phyloP scores from a whole-genome alignment of 1,284 basidiomycete species.

The Melampsora larici-populina region DNA sequence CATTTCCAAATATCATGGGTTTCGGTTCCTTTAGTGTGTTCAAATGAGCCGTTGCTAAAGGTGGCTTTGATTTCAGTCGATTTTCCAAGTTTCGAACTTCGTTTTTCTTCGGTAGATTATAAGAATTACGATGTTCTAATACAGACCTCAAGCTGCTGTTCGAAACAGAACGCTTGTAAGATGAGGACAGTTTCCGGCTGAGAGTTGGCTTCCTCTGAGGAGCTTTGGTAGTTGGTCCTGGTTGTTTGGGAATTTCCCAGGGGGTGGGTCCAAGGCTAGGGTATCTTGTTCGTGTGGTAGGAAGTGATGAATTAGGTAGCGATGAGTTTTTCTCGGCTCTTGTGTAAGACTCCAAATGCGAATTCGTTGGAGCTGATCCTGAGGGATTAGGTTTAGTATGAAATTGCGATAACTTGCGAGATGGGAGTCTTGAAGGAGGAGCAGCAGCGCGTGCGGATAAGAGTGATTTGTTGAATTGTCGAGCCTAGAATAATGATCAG shows the following conservation, averaged over 20 bases:
- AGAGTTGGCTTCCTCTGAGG: slow-evolving; percentile 31
- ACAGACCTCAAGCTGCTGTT: slow-evolving; percentile 26
- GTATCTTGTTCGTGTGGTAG: background rate
- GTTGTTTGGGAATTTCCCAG: background rate
- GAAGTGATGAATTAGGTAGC: background rate
- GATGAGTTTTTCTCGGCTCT: background rate
- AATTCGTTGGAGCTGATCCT: background rate
- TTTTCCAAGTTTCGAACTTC: slow-evolving; percentile 1
- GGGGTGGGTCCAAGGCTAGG: slow-evolving; percentile 3
- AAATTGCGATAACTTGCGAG: background rate
- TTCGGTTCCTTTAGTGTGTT: background rate
- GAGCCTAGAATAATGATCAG: slow-evolving; percentile 6
- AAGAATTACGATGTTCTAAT: slow-evolving; percentile 18
- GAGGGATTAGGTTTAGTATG: slow-evolving; percentile 1
- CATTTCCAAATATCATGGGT: background rate
- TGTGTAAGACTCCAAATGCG: background rate
- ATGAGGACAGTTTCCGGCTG: slow-evolving; percentile 32
- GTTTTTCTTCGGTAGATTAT: background rate
- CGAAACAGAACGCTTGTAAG: slow-evolving; percentile 37
- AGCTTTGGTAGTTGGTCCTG: slow-evolving; percentile 3
- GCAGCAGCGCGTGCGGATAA: slow-evolving; percentile 5
- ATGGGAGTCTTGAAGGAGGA: slow-evolving; percentile 12
- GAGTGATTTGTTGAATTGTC: slow-evolving; percentile 41
- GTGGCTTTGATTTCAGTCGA: background rate
- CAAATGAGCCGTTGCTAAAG: background rate